These are phyloP conservation scores for Basidiobolus meristosporus DNA, from an alignment of 371 early-diverging fungal species.

Conservation along the genomic window DNA sequence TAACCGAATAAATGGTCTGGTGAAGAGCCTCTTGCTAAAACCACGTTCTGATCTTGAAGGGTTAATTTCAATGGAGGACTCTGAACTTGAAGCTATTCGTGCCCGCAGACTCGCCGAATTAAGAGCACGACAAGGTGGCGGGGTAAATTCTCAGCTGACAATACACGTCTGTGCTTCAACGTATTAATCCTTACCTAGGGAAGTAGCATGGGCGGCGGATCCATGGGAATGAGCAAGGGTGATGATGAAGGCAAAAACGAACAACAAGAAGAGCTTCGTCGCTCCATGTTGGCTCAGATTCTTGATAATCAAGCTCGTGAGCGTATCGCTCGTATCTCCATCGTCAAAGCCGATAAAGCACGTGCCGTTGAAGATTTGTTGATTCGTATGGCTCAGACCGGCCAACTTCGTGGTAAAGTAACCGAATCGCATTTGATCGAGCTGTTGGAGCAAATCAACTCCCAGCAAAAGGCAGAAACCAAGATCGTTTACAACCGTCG, in stretches of 20 bases:
- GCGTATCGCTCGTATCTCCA: conserved; percentile 72
- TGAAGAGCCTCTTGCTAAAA: too few relatives aligned
- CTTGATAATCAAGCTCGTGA: conserved; percentile 72
- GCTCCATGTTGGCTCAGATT: conserved; percentile 47
- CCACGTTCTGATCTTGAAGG: too few relatives aligned
- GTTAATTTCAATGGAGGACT: conserved; percentile 84
- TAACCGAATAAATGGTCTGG: too few relatives aligned
- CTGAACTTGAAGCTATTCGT: conserved; percentile 68
- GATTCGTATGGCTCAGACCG: conserved; percentile 71
- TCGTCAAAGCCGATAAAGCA: conserved; percentile 81
- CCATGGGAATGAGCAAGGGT: too few relatives aligned
- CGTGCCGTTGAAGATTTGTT: conserved; percentile 77
- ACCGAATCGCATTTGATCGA: conserved; percentile 71
- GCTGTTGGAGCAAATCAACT: conserved; percentile 65
- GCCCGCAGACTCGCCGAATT: conserved; percentile 56
- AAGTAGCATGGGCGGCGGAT: background rate
- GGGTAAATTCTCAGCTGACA: too few relatives aligned
- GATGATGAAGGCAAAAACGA: background rate
- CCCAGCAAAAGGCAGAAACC: conserved; percentile 35
- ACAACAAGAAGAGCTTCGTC: background rate
- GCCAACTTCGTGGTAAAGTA: conserved; percentile 64
- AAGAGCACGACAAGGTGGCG: conserved; percentile 15
- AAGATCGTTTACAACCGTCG: too few relatives aligned
- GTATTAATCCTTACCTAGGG: too few relatives aligned
- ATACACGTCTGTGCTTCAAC: too few relatives aligned